Percentiles rank a stretch among this genome's conserved stretches.
Evolutionary conservation across 2,329 filamentous ascomycete species (phyloP).

Genomic region (Metarhizium album): DNA sequence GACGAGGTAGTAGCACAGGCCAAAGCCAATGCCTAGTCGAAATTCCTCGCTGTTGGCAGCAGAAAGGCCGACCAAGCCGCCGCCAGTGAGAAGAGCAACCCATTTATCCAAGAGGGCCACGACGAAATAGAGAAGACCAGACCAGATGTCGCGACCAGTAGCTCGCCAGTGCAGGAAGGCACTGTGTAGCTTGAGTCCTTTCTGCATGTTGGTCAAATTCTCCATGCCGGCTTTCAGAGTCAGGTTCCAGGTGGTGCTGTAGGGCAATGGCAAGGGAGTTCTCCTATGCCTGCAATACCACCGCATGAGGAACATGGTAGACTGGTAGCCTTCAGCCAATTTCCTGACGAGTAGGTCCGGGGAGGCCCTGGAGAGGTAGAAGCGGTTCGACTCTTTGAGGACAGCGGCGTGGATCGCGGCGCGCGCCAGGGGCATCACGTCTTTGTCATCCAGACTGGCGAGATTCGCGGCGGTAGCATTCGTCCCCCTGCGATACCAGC

Average conservation of each 20-base stretch:
- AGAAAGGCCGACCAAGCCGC: background rate
- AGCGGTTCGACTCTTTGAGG: background rate
- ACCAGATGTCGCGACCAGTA: background rate
- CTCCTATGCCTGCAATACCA: background rate
- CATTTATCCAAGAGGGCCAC: background rate
- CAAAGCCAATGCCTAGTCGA: background rate
- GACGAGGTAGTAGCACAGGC: background rate
- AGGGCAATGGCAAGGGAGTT: background rate
- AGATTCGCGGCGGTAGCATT: background rate
- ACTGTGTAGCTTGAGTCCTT: background rate
- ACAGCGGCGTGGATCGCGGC: background rate
- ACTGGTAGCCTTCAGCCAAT: background rate
- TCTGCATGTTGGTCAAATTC: conserved; percentile 1
- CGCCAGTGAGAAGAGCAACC: background rate
- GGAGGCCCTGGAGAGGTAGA: background rate
- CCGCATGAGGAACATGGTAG: background rate
- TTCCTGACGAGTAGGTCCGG: background rate
- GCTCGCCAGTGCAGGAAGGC: background rate
- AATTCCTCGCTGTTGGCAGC: background rate
- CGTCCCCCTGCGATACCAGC: background rate
- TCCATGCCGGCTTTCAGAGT: background rate
- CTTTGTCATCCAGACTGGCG: background rate
- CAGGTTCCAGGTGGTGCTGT: background rate
- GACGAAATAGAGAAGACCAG: background rate
- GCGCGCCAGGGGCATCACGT: background rate